Percentiles rank a stretch among this genome's conserved stretches.
These are phyloP conservation scores for Aegilops umbellulata DNA, from an alignment of 176 grass and related monocot genomes.

Conservation along the genomic window DNA sequence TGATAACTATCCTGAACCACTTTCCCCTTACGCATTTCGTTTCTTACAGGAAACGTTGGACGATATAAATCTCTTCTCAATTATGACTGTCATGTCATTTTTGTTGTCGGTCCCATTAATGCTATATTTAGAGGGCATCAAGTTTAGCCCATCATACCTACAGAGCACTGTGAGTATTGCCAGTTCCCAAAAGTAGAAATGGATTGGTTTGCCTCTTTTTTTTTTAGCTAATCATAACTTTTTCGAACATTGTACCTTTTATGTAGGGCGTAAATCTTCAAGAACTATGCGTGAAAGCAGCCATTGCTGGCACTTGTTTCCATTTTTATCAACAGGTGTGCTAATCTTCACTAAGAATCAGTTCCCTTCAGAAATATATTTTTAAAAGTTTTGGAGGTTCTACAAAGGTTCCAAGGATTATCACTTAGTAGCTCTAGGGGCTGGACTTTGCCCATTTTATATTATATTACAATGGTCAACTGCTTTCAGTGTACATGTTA, in stretches of 20 bases:
- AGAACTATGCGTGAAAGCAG: conserved; percentile 63
- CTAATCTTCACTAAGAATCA: neutral
- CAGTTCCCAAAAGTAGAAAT: neutral
- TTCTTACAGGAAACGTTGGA: conserved; percentile 66
- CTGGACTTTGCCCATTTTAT: neutral
- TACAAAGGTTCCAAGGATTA: neutral
- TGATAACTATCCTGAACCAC: neutral
- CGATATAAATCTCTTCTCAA: conserved; percentile 92
- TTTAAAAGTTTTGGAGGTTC: neutral
- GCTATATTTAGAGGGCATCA: conserved; percentile 73
- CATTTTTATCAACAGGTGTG: conserved; percentile 95
- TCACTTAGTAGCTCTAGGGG: neutral
- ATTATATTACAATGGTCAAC: neutral
- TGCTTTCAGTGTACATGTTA: neutral
- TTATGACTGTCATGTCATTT: conserved; percentile 94
- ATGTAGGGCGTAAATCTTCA: conserved; percentile 73
- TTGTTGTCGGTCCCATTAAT: conserved; percentile 65
- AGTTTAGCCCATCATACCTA: conserved; percentile 74
- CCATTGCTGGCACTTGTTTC: conserved; percentile 75
- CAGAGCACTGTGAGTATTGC: conserved; percentile 63
- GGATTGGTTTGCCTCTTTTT: neutral
- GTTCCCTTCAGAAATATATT: neutral
- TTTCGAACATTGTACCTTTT: neutral
- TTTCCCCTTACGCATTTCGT: neutral
- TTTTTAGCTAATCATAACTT: conserved; percentile 1